phyloP scores from a whole-genome alignment of 139 green algal species.

The Chlorella sp. region DNA sequence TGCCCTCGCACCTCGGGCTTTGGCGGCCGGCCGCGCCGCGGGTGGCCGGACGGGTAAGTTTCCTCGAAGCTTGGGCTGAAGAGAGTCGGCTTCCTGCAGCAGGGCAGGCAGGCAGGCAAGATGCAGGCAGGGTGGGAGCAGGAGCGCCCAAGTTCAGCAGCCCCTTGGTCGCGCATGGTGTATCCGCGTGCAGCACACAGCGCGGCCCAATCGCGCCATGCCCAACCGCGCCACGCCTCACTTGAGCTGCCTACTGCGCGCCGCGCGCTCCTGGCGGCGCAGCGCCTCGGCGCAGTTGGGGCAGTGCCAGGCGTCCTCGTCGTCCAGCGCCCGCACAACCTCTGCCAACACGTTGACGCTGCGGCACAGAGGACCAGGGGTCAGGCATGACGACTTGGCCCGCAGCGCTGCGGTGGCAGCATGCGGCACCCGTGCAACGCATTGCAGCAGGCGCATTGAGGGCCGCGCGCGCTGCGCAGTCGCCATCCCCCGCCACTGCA shows the following conservation, averaged over 20 bases:
- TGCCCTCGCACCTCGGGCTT: not conserved
- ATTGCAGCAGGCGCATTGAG: no score
- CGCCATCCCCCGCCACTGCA: no score
- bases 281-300: constrained; percentile 17
- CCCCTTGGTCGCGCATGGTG: no score
- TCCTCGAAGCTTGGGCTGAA: constrained; percentile 12
- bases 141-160: not conserved
- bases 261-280: constrained; percentile 16
- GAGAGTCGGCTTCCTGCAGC: constrained; percentile 5
- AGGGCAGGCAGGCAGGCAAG: not conserved
- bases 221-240: no score
- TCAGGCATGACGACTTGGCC: no score
- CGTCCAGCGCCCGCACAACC: constrained; percentile 19
- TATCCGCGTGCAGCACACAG: no score
- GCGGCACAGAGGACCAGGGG: no score
- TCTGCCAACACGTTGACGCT: constrained; percentile 27
- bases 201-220: no score
- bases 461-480: no score
- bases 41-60: not conserved
- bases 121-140: no score
- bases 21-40: constrained; percentile 9
- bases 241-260: constrained; percentile 16
- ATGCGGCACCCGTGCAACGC: no score
- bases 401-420: no score
- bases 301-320: constrained; percentile 34